A percentile compares a stretch with the other conserved stretches of the same genome.
Evolutionary conservation across 2,329 filamentous ascomycete genomes (phyloP).

Genomic region (Talaromyces sp.): DNA sequence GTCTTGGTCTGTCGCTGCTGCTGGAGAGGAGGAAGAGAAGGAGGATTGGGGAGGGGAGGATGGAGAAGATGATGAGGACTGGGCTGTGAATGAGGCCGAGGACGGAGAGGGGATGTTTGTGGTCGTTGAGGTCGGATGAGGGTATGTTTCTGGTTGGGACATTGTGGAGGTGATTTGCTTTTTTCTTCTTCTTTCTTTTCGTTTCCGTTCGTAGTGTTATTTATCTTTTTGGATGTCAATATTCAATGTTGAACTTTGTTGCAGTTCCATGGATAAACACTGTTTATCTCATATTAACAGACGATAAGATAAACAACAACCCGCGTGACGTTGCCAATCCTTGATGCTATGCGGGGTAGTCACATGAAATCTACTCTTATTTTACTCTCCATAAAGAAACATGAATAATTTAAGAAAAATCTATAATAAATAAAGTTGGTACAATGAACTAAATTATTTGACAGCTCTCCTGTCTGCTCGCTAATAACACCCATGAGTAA

Average conservation of each 20-base stretch:
- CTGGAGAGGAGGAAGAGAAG: conserved; percentile 17
- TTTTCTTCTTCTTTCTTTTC: neutral
- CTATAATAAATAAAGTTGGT: neutral
- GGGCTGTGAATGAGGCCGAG: neutral
- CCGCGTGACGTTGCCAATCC: neutral
- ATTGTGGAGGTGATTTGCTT: neutral
- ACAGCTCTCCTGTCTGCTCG: neutral
- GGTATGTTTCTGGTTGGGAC: neutral
- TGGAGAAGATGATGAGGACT: conserved; percentile 11
- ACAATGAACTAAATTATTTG: neutral
- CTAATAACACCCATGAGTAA: neutral
- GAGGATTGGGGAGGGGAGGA: conserved; percentile 15
- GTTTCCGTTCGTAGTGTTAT: neutral
- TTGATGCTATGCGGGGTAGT: neutral
- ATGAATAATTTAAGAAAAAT: neutral
- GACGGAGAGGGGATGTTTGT: conserved; percentile 5
- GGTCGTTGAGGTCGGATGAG: neutral
- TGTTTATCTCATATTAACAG: neutral
- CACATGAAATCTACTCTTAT: neutral
- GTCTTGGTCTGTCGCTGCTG: neutral
- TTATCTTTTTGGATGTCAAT: neutral
- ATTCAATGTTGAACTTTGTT: neutral
- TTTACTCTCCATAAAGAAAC: neutral
- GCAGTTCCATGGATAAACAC: neutral
- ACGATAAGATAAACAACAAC: neutral